A percentile compares a stretch with the other conserved stretches of the same genome.
Evolutionary conservation across 1,284 basidiomycete species (phyloP).

Genomic region (Ceratobasidium sp.): DNA sequence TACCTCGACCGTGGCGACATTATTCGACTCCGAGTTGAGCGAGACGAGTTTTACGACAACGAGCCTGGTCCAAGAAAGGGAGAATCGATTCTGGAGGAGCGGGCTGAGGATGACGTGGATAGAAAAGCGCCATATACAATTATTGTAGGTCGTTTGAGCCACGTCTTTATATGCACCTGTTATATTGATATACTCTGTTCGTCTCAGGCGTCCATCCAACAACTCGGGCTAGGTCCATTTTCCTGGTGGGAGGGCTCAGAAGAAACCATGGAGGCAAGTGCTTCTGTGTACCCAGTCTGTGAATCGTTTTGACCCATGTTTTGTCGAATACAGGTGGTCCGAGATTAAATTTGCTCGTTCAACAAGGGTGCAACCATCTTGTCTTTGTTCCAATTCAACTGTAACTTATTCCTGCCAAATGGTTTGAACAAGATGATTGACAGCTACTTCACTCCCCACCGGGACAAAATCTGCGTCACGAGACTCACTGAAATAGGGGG

Average conservation of each 20-base stretch:
- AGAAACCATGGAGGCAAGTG: constrained; percentile 15
- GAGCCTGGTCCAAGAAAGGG: constrained; percentile 86
- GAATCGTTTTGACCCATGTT: not conserved
- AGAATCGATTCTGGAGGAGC: constrained; percentile 62
- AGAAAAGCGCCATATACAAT: constrained; percentile 77
- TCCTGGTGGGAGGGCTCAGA: too few relatives aligned
- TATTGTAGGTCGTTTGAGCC: constrained; percentile 59
- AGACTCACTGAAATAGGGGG: not conserved
- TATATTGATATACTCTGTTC: constrained; percentile 47
- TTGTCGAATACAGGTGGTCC: not conserved
- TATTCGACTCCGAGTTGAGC: constrained; percentile 87
- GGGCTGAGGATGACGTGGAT: constrained; percentile 56
- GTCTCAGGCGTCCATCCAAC: constrained; percentile 81
- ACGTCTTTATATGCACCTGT: not conserved
- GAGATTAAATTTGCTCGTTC: not conserved
- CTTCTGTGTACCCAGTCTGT: not conserved
- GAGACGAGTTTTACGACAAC: constrained; percentile 89
- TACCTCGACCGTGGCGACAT: constrained; percentile 86
- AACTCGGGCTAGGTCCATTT: constrained; percentile 84
- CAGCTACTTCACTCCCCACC: not conserved
- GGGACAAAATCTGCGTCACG: not conserved
- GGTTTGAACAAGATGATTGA: too few relatives aligned
- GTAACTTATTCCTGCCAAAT: not conserved
- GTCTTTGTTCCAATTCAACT: not conserved
- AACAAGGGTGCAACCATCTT: too few relatives aligned